Base-by-base conservation (phyloP, 345 rosid genomes). In the Populus simonii region DNA sequence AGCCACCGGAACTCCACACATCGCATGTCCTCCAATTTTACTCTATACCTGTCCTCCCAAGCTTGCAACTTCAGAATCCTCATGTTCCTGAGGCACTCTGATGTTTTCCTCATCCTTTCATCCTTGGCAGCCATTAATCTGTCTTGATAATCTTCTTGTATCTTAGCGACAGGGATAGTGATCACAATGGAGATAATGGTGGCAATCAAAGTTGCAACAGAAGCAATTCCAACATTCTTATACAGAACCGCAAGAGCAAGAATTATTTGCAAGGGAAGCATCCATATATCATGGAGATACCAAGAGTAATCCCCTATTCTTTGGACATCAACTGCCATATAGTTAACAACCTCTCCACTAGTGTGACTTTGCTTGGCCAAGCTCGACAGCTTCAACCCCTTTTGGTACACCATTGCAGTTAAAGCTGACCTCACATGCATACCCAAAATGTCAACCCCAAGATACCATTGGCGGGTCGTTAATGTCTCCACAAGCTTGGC, bases 71-170 rank as follows among this genome's bases (percentile, higher is more conserved):
- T 96, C 57, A 96, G 86, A 85, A 96, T 92, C 89, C 99, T 88
- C 99, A 96, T 96, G 86, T 94, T 96, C 91, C 97, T 88, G 36
- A 94, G 89, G 82, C 98, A 92, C 84, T 96, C 99, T 0, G 98
- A 96, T 49, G 99, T 96, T 86, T 91, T 96, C 84, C 99, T 91
- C 99, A 96, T 96, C 85, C 99, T 90, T n/a, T 96, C 99, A 78
- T 96, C 99, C 91, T 94, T 96, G 38, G 98, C 93, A 81, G 91
- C 78, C 99, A 96, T 96, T 82, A 96, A 83, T 84, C 86, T 96
- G 82, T 94, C 99, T 85, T 94, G 99, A 78, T 89, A 96, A 49
- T 92, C 94, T 87, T 96, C 99, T 81, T 96, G 99, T 71, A 94
- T 69, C 83, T 88, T 89, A 62, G 99, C 99, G 75, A 94, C 76